Conservation (phyloP, 495 filamentous ascomycete species). For the Aspergillus heteromorphus region DNA sequence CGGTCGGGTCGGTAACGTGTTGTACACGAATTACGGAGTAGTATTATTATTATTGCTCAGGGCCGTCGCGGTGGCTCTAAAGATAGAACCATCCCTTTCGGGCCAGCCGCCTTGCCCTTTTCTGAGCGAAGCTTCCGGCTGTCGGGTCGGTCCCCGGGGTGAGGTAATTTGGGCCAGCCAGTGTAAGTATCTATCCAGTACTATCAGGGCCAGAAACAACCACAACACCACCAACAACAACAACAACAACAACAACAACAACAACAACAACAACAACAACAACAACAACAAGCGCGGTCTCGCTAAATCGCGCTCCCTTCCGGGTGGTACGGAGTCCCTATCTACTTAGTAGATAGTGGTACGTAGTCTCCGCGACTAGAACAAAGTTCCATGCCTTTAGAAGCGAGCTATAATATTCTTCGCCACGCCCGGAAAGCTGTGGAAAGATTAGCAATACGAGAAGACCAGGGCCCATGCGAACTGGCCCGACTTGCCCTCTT, state of each 20-base stretch:
- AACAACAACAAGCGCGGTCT: background rate
- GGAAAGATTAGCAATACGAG: constrained; percentile 3
- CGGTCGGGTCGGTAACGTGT: too few relatives aligned
- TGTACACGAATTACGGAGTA: too few relatives aligned
- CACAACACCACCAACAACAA: too few relatives aligned
- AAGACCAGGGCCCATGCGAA: constrained; percentile 7
- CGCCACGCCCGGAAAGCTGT: background rate
- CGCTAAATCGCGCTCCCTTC: too few relatives aligned
- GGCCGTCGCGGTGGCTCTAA: constrained; percentile 1
- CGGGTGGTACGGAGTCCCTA: too few relatives aligned
- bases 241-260: too few relatives aligned
- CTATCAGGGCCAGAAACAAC: too few relatives aligned
- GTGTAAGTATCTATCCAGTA: too few relatives aligned
- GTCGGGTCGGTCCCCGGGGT: background rate
- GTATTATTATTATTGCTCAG: background rate
- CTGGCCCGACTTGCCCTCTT: constrained; percentile 1
- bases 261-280: too few relatives aligned
- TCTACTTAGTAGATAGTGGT: too few relatives aligned
- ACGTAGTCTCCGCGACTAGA: background rate
- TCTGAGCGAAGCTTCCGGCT: constrained; percentile 6
- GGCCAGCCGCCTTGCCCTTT: constrained; percentile 5
- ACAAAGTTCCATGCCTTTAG: background rate
- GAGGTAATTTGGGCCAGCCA: background rate
- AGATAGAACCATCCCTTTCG: constrained; percentile 5
- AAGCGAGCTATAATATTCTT: background rate